Evolutionary conservation across 2,329 filamentous ascomycete species (phyloP).

Genomic region (Botrytis porri): DNA sequence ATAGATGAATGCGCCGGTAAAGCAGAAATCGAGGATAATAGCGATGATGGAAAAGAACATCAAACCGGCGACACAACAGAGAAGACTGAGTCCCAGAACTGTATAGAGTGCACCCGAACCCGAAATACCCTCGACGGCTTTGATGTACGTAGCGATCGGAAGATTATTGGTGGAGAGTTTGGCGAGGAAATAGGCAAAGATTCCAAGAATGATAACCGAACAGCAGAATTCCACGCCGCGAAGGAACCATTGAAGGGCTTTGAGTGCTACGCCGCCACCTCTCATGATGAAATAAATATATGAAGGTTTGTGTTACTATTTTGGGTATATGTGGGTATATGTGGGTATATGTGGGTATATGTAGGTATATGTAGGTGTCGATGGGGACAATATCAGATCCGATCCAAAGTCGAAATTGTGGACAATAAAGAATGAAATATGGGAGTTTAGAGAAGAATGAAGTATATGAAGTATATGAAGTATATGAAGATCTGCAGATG

Average conservation of each 20-base stretch:
- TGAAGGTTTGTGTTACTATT: background rate
- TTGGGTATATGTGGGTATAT: background rate
- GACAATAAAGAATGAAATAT: background rate
- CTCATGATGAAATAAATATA: constrained; percentile 49
- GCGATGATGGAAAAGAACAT: constrained; percentile 69
- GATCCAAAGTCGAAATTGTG: background rate
- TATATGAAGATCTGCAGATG: background rate
- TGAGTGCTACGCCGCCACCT: constrained; percentile 60
- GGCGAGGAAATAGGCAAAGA: constrained; percentile 83
- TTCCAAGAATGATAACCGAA: constrained; percentile 68
- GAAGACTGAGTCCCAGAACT: constrained; percentile 66
- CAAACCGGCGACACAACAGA: constrained; percentile 76
- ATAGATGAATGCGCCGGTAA: constrained; percentile 76
- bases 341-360: too few relatives aligned
- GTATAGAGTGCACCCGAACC: constrained; percentile 75
- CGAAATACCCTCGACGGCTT: constrained; percentile 75
- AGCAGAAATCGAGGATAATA: constrained; percentile 73
- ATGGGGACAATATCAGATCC: background rate
- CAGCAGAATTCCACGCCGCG: constrained; percentile 72
- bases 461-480: background rate
- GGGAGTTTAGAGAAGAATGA: background rate
- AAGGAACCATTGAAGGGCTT: constrained; percentile 66
- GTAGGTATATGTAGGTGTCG: background rate
- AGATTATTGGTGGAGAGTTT: constrained; percentile 64
- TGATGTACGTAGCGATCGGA: constrained; percentile 60